Evolutionary conservation across 768 basidiomycete genomes (phyloP), one percentile per base, ranked within the genome.

Genomic region (Mycena venus): DNA sequence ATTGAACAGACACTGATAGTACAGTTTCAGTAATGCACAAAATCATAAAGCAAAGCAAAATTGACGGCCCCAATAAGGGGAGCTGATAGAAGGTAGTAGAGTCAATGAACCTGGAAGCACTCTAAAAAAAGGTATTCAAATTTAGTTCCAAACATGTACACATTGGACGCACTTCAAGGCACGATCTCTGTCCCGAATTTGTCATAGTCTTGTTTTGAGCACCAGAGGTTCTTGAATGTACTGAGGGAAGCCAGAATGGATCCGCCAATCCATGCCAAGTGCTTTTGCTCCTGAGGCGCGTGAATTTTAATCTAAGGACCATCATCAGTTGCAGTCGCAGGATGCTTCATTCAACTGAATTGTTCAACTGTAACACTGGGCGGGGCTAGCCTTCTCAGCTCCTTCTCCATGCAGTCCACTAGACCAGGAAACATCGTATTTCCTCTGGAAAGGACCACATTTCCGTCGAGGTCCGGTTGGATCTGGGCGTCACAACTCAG

Each of bases 331-430:
- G 5, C 23, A n/a, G n/a, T n/a, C n/a, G n/a, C n/a, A 19, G 8
- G 7, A 14, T 12, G 27, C n/a, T n/a, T n/a, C 15, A 14, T 11
- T 44, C 34, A 23, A 29, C 19, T 17, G 53, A 29, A 8, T 27
- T 21, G 34, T 12, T 8, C 44, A 40, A 83, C 83, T 89, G 91
- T 92, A 88, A 93, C 90, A 78, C 89, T 90, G 69, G 90, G 87
- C 47, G 91, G 90, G 63, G 90, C 87, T 72, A 91, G 86, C 29
- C 87, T 84, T 65, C 90, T 91, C 78, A 93, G 88, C 84, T 93
- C 91, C 87, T 91, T 91, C 83, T 91, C 90, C 90, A 92, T 91
- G 77, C 91, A 87, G 89, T 91, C 61, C 90, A 91, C 86, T 7
- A 69, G 36, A 23, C 68, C 68, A 23, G 68, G 68, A 59, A 69